Evolutionary conservation across 306 rosid genomes (phyloP), one percentile per base, ranked within the genome.

Genomic region (Cucurbita moschata): DNA sequence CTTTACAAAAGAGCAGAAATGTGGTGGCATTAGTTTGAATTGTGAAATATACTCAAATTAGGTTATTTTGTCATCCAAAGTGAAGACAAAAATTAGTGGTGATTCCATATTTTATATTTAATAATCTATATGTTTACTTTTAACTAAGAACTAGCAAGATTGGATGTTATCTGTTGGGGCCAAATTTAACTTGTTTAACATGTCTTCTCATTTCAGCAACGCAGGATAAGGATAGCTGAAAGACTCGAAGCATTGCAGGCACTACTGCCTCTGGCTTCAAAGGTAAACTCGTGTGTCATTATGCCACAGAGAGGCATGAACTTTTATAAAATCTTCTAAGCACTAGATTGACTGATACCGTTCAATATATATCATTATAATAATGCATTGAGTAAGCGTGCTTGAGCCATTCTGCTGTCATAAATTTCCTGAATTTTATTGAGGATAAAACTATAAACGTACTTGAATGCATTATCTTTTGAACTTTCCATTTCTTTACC

Each of bases 191-290:
- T 57, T 73, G 51, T 42, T 76, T 43, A 65, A 59, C 56, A 5
- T 26, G 44, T 51, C 42, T 84, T 76, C 61, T 42, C 44, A 58
- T 79, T 75, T 53, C 85, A 92, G 98, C 76, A 77, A 60, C 96
- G 98, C 76, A 82, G 87, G 85, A 78, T 77, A 44, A 88, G 92
- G 50, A 87, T 90, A 53, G 72, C 85, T 80, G 96, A 88, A 38
- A 90, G 79, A 74, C 77, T 92, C 57, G 76, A 78, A 60, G 87
- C 96, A 14, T 81, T 92, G 74, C 91, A 81, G 47, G 82, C 84
- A 64, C 82, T 92, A 81, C 96, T 92, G 72, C 96, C 98, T 60
- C 69, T 77, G 76, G 79, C 87, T 73, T 72, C 76, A 19, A 83
- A 82, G 98, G 98, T 92, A 86, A 79, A 69, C 19, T 71, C 23